phyloP scores from a whole-genome alignment of 257 asterid species.

The Solanum paucissectum region DNA sequence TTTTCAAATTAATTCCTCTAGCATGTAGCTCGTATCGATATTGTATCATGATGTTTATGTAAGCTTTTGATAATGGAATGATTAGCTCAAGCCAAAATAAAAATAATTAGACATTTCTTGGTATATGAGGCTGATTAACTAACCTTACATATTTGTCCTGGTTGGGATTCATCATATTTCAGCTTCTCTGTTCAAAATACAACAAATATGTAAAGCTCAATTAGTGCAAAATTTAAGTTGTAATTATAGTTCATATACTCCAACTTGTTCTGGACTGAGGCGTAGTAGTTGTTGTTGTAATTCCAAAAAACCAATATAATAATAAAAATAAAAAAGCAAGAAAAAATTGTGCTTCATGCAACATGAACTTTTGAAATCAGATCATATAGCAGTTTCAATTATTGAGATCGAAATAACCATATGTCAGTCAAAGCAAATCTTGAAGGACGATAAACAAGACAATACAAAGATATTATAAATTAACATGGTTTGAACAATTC shows the following conservation, averaged over 20 bases:
- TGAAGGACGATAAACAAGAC: background rate
- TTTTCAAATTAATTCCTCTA: background rate
- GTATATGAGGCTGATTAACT: background rate
- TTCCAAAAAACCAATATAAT: background rate
- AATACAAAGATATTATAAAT: background rate
- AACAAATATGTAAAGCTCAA: background rate
- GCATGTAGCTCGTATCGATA: background rate
- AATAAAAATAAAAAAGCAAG: background rate
- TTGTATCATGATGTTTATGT: background rate
- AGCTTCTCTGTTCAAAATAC: background rate
- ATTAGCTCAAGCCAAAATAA: background rate
- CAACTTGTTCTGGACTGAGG: background rate
- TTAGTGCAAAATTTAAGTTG: background rate
- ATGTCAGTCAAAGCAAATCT: background rate
- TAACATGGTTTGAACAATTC: background rate
- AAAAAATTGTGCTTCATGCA: background rate
- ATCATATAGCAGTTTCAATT: background rate
- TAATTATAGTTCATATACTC: background rate
- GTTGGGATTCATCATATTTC: conserved; percentile 8
- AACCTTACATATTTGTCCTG: conserved; percentile 22
- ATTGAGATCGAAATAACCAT: background rate
- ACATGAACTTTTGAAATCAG: background rate
- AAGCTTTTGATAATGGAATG: background rate
- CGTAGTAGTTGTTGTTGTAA: background rate
- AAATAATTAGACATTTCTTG: background rate